phyloP scores from a whole-genome alignment of 1,284 basidiomycete species.

The Microbotryomycetes sp. region DNA sequence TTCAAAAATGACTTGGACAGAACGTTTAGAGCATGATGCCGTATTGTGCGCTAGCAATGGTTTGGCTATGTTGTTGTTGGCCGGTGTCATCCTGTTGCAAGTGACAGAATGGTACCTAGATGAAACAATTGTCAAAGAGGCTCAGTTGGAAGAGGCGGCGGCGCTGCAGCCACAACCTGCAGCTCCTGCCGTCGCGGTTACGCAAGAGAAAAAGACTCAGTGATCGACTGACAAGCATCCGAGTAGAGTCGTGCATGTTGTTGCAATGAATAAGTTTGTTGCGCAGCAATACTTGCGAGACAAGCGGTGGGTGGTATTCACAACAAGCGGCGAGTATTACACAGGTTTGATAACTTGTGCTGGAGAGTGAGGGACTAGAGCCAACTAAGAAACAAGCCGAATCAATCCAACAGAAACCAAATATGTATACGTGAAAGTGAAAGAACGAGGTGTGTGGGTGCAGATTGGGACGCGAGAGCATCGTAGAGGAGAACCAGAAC shows the following conservation, averaged over 20 bases:
- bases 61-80: conserved; percentile 16
- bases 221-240: too few species aligned
- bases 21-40: conserved; percentile 24
- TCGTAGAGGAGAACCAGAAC: too few species aligned
- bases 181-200: conserved; percentile 6
- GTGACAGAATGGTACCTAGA: conserved; percentile 32
- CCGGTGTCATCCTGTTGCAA: conserved; percentile 27
- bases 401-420: neutral
- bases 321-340: too few species aligned
- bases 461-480: too few species aligned
- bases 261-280: too few species aligned
- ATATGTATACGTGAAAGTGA: neutral
- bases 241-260: too few species aligned
- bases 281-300: too few species aligned
- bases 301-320: too few species aligned
- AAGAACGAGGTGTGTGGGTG: neutral
- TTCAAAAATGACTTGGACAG: conserved; percentile 16
- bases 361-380: neutral
- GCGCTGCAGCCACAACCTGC: neutral
- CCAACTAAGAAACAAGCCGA: neutral
- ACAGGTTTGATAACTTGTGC: too few species aligned
- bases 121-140: conserved; percentile 20
- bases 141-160: conserved; percentile 3
- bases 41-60: conserved; percentile 31
- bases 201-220: conserved; percentile 32